Conservation (phyloP, 148 eudicot species). For the Beta vulgaris region DNA sequence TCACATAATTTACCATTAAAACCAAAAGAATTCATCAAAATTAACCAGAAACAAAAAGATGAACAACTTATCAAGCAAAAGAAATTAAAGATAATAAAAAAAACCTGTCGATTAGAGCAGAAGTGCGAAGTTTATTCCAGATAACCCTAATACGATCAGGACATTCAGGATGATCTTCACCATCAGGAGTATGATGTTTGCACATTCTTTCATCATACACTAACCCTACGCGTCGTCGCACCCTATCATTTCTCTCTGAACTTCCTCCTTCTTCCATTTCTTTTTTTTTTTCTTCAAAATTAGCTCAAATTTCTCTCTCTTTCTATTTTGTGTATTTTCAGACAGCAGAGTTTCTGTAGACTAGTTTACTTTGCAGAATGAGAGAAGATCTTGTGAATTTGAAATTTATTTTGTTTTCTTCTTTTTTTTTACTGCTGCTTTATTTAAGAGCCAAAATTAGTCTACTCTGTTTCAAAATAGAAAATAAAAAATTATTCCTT, state of each 20-base stretch:
- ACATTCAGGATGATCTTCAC: constrained; percentile 70
- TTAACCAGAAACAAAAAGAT: neutral
- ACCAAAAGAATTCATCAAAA: neutral
- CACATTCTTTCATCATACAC: constrained; percentile 84
- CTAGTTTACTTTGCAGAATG: neutral
- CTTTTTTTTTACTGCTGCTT: neutral
- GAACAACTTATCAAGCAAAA: neutral
- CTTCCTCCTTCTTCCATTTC: constrained; percentile 13
- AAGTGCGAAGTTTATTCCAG: constrained; percentile 53
- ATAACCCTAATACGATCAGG: constrained; percentile 84
- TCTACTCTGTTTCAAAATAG: neutral
- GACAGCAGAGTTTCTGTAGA: neutral
- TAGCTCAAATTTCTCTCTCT: neutral
- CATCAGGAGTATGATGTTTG: constrained; percentile 52
- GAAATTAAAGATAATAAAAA: neutral
- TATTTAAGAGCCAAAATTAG: neutral
- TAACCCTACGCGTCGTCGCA: constrained; percentile 62
- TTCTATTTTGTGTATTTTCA: neutral
- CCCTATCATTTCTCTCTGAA: constrained; percentile 11
- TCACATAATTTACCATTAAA: too few species aligned
- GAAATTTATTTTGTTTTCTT: too few species aligned
- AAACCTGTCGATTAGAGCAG: constrained; percentile 62
- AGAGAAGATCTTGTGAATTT: neutral
- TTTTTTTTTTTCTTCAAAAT: neutral
- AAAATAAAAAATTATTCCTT: too few species aligned